phyloP scores from a whole-genome alignment of 306 rosid genomes.

The Parietaria judaica region DNA sequence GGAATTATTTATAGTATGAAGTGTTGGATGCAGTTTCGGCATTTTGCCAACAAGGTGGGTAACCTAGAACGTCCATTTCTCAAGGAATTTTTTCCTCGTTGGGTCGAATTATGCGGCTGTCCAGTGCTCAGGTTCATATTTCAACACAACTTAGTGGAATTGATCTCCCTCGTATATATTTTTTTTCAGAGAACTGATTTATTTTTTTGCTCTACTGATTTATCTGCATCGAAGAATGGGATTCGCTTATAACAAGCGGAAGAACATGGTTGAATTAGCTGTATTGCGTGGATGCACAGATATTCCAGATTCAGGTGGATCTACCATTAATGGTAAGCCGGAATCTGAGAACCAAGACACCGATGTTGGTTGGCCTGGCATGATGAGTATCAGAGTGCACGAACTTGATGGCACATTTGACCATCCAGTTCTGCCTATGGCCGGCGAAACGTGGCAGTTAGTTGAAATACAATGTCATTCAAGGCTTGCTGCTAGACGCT shows the following conservation, averaged over 20 bases:
- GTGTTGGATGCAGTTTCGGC: constrained; percentile 73
- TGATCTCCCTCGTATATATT: constrained; percentile 6
- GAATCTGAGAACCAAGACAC: constrained; percentile 71
- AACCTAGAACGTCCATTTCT: constrained; percentile 99
- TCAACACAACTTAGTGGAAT: constrained; percentile 7
- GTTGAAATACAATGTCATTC: constrained; percentile 94
- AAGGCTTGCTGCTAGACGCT: constrained; percentile 83
- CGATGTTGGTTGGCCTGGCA: constrained; percentile 95
- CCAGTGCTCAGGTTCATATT: constrained; percentile 67
- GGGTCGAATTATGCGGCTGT: constrained; percentile 92
- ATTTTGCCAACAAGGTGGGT: constrained; percentile 91
- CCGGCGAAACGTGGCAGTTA: constrained; percentile 86
- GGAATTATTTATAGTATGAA: not conserved
- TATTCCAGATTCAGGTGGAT: constrained; percentile 41
- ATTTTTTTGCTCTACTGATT: constrained; percentile 12
- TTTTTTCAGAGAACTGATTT: constrained; percentile 18
- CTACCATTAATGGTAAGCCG: constrained; percentile 41
- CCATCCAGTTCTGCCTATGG: constrained; percentile 95
- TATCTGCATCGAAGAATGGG: constrained; percentile 51
- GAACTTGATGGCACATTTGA: constrained; percentile 97
- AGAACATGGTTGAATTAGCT: constrained; percentile 92
- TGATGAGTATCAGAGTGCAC: constrained; percentile 94
- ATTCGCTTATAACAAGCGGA: constrained; percentile 86
- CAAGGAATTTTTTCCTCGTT: constrained; percentile 93
- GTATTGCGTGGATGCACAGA: constrained; percentile 87